Evolutionary conservation across 2,329 filamentous ascomycete genomes (phyloP).

Genomic region (Claviceps sp.): DNA sequence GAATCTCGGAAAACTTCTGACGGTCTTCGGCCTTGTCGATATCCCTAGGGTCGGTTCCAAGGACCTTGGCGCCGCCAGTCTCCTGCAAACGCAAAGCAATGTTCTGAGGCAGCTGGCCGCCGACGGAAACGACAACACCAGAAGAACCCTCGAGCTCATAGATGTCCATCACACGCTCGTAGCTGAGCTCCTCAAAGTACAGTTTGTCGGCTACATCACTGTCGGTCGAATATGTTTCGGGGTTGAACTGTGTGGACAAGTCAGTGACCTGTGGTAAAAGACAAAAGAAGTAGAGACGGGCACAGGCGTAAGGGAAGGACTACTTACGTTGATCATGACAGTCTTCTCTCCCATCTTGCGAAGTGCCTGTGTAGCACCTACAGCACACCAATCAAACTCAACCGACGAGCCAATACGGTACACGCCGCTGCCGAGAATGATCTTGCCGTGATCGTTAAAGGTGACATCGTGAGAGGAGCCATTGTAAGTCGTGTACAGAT

Average conservation of each 20-base stretch:
- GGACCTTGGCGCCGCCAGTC: slow-evolving; percentile 73
- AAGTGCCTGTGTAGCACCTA: slow-evolving; percentile 75
- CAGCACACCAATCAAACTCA: slow-evolving; percentile 97
- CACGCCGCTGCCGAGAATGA: slow-evolving; percentile 87
- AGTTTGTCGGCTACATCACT: slow-evolving; percentile 81
- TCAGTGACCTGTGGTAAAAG: neutral
- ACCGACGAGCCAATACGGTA: slow-evolving; percentile 97
- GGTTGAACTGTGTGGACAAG: slow-evolving; percentile 41
- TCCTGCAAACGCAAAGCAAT: slow-evolving; percentile 92
- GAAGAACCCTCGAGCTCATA: slow-evolving; percentile 80
- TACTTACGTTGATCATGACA: slow-evolving; percentile 76
- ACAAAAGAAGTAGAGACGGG: neutral
- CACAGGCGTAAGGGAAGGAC: neutral
- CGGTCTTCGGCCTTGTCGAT: slow-evolving; percentile 98
- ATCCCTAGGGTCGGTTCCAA: slow-evolving; percentile 84
- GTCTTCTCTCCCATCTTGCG: slow-evolving; percentile 89
- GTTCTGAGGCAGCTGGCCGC: slow-evolving; percentile 93
- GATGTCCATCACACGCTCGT: slow-evolving; percentile 97
- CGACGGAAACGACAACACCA: slow-evolving; percentile 89
- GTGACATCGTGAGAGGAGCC: slow-evolving; percentile 84
- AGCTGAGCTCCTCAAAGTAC: slow-evolving; percentile 94
- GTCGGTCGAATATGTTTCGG: slow-evolving; percentile 72
- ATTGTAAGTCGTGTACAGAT: slow-evolving; percentile 96
- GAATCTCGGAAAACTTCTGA: slow-evolving; percentile 94
- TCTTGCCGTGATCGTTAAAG: slow-evolving; percentile 81